These are phyloP conservation scores for Amoebophrya sp. DNA, from an alignment of 169 alveolate species.

Conservation along the genomic window DNA sequence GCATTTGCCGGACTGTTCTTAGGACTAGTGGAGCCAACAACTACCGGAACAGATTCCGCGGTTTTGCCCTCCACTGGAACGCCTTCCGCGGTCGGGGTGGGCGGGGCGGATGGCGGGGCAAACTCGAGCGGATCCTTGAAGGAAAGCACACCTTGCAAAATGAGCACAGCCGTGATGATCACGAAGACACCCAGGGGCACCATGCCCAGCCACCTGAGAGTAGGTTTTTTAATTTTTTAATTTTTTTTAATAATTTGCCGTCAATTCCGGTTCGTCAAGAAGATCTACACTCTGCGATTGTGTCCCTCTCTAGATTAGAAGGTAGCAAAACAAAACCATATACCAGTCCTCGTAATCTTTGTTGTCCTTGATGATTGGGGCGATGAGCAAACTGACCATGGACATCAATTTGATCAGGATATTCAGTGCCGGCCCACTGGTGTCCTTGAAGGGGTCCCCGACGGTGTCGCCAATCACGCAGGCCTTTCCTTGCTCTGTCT, in stretches of 20 bases:
- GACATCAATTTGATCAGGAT: slow-evolving; percentile 64
- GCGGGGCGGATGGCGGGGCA: background rate
- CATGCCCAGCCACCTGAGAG: slow-evolving; percentile 12
- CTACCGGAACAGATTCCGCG: background rate
- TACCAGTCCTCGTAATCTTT: background rate
- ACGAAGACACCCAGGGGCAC: background rate
- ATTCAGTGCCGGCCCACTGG: slow-evolving; percentile 73
- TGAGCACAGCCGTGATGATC: background rate
- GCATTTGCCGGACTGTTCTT: too few species aligned
- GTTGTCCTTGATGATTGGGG: background rate
- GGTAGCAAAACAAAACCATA: background rate
- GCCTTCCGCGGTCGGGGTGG: background rate
- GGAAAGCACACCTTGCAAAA: background rate
- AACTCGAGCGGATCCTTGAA: background rate
- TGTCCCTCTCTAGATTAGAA: too few species aligned
- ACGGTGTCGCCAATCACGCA: slow-evolving; percentile 77
- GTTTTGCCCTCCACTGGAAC: background rate
- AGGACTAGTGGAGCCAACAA: too few species aligned
- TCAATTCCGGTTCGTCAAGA: too few species aligned
- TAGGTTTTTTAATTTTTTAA: too few species aligned
- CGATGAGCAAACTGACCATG: slow-evolving; percentile 56
- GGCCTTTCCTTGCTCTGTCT: slow-evolving; percentile 55
- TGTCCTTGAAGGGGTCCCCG: slow-evolving; percentile 82
- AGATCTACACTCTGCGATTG: too few species aligned
- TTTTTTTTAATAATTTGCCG: too few species aligned